Percentiles rank a stretch among this genome's conserved stretches.
These are phyloP conservation scores for Calonectria hawksworthii DNA, from an alignment of 2,329 filamentous ascomycete genomes.

Conservation along the genomic window DNA sequence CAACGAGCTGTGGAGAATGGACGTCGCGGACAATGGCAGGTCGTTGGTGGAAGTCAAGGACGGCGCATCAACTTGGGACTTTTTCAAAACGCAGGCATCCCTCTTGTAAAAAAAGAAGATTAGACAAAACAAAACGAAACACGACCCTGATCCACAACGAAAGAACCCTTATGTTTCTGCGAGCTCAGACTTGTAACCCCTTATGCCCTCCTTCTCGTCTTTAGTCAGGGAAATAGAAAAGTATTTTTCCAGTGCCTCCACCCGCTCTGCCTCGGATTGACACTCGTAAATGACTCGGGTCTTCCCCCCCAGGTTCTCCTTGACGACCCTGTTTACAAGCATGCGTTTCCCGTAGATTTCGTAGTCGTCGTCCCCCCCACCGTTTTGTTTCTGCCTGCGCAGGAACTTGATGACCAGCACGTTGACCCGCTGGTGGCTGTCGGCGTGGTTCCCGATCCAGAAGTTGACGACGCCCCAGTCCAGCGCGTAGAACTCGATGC, in stretches of 20 bases:
- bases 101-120: background rate
- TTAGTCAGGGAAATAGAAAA: conserved; percentile 62
- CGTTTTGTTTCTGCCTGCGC: conserved; percentile 53
- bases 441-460: conserved; percentile 62
- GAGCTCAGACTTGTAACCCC: conserved; percentile 25
- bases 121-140: background rate
- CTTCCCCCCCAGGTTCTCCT: conserved; percentile 42
- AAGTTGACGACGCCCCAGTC: conserved; percentile 74
- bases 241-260: conserved; percentile 60
- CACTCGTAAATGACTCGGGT: conserved; percentile 43
- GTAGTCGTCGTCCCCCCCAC: conserved; percentile 26
- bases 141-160: background rate
- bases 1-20: conserved; percentile 48
- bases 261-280: conserved; percentile 62
- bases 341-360: conserved; percentile 44
- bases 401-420: conserved; percentile 69
- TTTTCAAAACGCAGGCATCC: conserved; percentile 34
- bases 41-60: conserved; percentile 43
- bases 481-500: conserved; percentile 67
- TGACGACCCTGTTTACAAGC: conserved; percentile 39
- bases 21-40: conserved; percentile 35
- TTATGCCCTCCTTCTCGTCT: conserved; percentile 35
- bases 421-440: conserved; percentile 66
- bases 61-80: conserved; percentile 50
- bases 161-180: background rate